phyloP scores from a whole-genome alignment of 1,139 yeast species.

The Debaryomycetaceae sp. region DNA sequence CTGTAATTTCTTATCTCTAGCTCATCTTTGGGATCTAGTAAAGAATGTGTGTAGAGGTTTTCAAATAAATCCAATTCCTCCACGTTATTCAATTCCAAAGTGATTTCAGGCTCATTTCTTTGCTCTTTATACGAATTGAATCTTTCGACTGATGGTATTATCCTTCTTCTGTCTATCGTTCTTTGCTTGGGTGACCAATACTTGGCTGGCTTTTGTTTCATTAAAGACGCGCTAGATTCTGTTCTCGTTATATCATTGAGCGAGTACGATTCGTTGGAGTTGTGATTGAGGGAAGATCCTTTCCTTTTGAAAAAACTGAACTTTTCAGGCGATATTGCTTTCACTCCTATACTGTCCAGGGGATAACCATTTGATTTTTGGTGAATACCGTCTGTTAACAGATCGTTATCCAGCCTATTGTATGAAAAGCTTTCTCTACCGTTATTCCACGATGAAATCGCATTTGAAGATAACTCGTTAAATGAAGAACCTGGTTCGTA shows the following conservation, averaged over 20 bases:
- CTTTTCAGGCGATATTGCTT: not conserved
- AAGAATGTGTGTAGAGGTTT: conserved; percentile 39
- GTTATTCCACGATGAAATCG: not conserved
- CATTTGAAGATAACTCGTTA: not conserved
- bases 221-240: not conserved
- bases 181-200: not conserved
- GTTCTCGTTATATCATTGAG: not conserved
- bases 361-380: not conserved
- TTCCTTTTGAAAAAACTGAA: not conserved
- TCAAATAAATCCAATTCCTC: conserved; percentile 55
- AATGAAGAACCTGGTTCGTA: not conserved
- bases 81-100: conserved; percentile 53
- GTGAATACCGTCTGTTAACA: not conserved
- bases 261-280: not conserved
- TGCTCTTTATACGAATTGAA: conserved; percentile 8
- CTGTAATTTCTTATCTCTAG: conserved; percentile 52
- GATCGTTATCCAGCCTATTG: not conserved
- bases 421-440: not conserved
- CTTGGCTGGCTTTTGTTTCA: not conserved
- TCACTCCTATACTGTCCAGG: not conserved
- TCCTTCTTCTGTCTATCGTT: not conserved
- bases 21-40: conserved; percentile 48
- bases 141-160: not conserved
- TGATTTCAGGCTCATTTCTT: conserved; percentile 36
- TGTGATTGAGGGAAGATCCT: not conserved